Conservation (phyloP, 306 rosid species). For the Acacia crassicarpa region DNA sequence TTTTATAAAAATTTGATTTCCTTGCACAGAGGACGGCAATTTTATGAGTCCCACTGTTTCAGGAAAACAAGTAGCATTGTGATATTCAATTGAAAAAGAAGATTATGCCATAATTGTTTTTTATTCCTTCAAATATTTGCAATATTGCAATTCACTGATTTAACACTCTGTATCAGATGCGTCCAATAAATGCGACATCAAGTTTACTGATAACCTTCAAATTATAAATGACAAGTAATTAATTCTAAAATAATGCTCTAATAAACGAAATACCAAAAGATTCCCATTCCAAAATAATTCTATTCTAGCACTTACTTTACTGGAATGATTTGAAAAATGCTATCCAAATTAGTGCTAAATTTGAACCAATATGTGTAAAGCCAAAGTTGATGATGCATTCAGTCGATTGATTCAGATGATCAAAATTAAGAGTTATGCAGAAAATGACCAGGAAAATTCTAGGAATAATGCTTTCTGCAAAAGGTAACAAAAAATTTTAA, state of each 20-base stretch:
- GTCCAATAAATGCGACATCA: conserved; percentile 9
- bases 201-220: background rate
- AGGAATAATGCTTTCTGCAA: background rate
- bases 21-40: background rate
- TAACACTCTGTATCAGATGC: background rate
- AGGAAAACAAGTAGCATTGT: background rate
- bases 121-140: background rate
- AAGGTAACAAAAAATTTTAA: background rate
- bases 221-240: background rate
- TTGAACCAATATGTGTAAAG: background rate
- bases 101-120: background rate
- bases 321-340: background rate
- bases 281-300: background rate
- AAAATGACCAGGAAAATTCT: conserved; percentile 14
- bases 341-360: background rate
- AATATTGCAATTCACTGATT: conserved; percentile 11
- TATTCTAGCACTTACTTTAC: background rate
- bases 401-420: conserved; percentile 6
- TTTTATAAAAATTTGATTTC: background rate
- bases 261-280: background rate
- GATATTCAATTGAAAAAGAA: background rate
- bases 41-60: background rate
- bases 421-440: background rate
- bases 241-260: background rate
- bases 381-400: background rate